Evolutionary conservation across 768 basidiomycete species (phyloP).

Genomic region (Hypsizygus marmoreus): DNA sequence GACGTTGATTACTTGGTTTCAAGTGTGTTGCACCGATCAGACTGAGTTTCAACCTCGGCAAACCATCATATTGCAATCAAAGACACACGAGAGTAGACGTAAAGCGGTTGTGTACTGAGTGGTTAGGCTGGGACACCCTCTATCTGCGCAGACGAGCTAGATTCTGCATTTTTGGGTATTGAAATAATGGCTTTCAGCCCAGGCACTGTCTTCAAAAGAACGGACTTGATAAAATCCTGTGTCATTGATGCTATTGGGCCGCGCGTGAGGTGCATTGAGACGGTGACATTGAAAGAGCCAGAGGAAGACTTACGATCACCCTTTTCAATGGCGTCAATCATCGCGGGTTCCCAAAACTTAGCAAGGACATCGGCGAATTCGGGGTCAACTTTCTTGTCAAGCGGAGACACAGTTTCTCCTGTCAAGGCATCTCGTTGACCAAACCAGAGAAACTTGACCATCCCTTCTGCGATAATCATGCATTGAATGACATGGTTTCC

Average conservation of each 20-base stretch:
- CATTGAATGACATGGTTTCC: slow-evolving; percentile 8
- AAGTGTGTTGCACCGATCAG: no score
- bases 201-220: slow-evolving; percentile 3
- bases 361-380: slow-evolving; percentile 6
- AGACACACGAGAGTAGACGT: no score
- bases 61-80: no score
- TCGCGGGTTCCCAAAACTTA: slow-evolving; percentile 7
- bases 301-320: slow-evolving; percentile 5
- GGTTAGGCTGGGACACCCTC: no score
- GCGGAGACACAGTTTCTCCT: not conserved
- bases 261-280: no score
- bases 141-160: no score
- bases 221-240: slow-evolving; percentile 2
- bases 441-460: slow-evolving; percentile 6
- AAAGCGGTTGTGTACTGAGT: no score
- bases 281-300: no score
- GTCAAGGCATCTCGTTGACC: slow-evolving; percentile 5
- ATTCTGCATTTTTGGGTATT: no score
- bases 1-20: no score
- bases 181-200: slow-evolving; percentile 3
- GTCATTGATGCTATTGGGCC: slow-evolving; percentile 3
- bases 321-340: slow-evolving; percentile 3
- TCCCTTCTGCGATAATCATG: slow-evolving; percentile 7
- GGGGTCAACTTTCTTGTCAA: not conserved
- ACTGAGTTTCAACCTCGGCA: no score